phyloP scores from a whole-genome alignment of 768 basidiomycete species.

The Suillus variegatus region DNA sequence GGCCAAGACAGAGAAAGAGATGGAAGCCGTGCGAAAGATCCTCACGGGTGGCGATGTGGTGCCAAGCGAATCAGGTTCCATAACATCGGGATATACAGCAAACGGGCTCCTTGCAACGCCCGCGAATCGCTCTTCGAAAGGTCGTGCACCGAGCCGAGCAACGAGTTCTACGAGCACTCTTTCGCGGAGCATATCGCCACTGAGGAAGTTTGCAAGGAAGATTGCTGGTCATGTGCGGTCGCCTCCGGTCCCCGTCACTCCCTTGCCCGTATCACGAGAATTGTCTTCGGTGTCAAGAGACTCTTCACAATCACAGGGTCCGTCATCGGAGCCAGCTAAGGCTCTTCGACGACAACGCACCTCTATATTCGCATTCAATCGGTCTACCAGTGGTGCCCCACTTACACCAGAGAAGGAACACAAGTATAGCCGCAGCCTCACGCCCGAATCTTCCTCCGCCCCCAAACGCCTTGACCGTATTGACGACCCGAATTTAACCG shows the following conservation, averaged over 20 bases:
- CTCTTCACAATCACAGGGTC: conserved; percentile 26
- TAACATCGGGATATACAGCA: conserved; percentile 54
- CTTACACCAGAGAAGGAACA: conserved; percentile 62
- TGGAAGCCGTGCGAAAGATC: conserved; percentile 69
- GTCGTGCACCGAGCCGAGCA: conserved; percentile 41
- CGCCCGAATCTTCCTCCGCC: conserved; percentile 66
- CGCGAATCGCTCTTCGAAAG: conserved; percentile 42
- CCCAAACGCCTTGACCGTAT: conserved; percentile 27
- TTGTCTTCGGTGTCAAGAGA: conserved; percentile 7
- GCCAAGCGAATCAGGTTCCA: conserved; percentile 72
- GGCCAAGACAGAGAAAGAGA: conserved; percentile 75
- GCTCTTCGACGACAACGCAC: conserved; percentile 55
- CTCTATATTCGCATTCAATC: conserved; percentile 61
- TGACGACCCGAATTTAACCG: conserved; percentile 39
- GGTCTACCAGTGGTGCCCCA: conserved; percentile 40
- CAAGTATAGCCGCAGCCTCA: conserved; percentile 70
- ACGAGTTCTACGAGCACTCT: conserved; percentile 51
- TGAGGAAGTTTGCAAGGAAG: conserved; percentile 75
- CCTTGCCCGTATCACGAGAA: conserved; percentile 47
- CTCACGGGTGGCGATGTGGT: conserved; percentile 51
- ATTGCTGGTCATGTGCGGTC: conserved; percentile 52
- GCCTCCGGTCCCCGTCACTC: conserved; percentile 43
- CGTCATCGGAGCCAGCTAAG: conserved; percentile 56
- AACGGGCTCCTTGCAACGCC: conserved; percentile 71
- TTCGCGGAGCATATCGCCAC: conserved; percentile 78